Evolutionary conservation across 306 rosid species (phyloP).

Genomic region (Begonia peltatifolia): DNA sequence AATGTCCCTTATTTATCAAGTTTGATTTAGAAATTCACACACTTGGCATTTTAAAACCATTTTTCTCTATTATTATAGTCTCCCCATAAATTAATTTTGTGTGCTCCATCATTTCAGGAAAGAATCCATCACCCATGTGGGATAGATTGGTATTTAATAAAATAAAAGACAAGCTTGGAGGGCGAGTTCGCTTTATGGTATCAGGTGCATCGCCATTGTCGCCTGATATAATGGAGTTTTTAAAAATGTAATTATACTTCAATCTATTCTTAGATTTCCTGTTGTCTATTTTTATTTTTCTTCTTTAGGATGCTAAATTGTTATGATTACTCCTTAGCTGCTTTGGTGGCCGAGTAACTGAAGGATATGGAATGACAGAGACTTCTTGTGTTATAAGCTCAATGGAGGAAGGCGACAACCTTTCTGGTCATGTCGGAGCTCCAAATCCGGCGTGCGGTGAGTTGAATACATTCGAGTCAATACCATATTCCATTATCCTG

Average conservation of each 20-base stretch:
- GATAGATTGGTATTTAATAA: constrained; percentile 91
- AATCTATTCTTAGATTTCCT: background rate
- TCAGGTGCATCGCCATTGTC: constrained; percentile 99
- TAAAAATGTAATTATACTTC: constrained; percentile 59
- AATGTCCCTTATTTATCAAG: too few species aligned
- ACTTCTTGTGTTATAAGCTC: constrained; percentile 68
- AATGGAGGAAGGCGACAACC: constrained; percentile 49
- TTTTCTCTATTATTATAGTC: too few species aligned
- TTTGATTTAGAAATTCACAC: too few species aligned
- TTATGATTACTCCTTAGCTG: constrained; percentile 43
- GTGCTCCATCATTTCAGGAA: constrained; percentile 30
- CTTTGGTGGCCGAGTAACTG: constrained; percentile 66
- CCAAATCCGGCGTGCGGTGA: constrained; percentile 94
- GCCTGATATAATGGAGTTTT: constrained; percentile 86
- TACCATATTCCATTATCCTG: too few species aligned
- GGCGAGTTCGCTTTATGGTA: constrained; percentile 74
- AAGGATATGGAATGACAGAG: constrained; percentile 99
- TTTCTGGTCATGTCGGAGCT: constrained; percentile 86
- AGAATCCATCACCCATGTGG: constrained; percentile 87
- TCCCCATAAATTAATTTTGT: too few species aligned
- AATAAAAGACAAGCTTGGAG: constrained; percentile 90
- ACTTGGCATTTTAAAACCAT: too few species aligned
- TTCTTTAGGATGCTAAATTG: constrained; percentile 7
- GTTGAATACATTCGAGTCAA: constrained; percentile 12
- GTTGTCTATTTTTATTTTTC: background rate